Conservation (phyloP, 768 basidiomycete species). For the Gymnopilus dilepis region DNA sequence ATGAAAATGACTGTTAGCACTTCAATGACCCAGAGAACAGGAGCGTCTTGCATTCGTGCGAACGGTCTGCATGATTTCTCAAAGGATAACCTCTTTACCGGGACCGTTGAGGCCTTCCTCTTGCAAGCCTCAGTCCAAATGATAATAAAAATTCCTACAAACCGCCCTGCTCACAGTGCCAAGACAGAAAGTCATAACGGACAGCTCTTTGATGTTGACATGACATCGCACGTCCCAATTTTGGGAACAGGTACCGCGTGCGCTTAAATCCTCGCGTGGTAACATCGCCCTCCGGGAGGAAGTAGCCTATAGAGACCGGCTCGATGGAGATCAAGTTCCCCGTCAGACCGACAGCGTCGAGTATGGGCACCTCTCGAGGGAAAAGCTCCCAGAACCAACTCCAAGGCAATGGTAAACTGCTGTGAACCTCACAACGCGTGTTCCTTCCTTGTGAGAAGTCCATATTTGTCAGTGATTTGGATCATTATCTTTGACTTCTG, state of each 20-base stretch:
- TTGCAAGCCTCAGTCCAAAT: too few relatives aligned
- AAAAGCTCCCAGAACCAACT: not conserved
- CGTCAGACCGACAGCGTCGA: not conserved
- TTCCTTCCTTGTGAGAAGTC: too few relatives aligned
- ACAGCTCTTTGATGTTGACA: not conserved
- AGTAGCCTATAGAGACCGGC: not conserved
- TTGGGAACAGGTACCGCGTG: not conserved
- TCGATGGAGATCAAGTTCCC: not conserved
- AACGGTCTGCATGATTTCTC: too few relatives aligned
- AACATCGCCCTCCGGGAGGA: not conserved
- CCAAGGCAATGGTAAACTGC: not conserved
- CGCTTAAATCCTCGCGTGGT: not conserved
- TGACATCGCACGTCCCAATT: not conserved
- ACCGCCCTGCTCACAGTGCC: not conserved
- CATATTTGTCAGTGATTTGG: not conserved
- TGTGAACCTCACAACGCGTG: not conserved
- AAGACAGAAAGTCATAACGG: not conserved
- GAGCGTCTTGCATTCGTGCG: too few relatives aligned
- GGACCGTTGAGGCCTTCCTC: too few relatives aligned
- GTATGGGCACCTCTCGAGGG: not conserved
- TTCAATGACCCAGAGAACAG: too few relatives aligned
- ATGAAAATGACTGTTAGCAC: too few relatives aligned
- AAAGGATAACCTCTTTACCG: too few relatives aligned
- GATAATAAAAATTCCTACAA: not conserved
- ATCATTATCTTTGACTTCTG: not conserved